Evolutionary conservation across 2,329 filamentous ascomycete species (phyloP).

Genomic region (Alternaria angustiovoidea): DNA sequence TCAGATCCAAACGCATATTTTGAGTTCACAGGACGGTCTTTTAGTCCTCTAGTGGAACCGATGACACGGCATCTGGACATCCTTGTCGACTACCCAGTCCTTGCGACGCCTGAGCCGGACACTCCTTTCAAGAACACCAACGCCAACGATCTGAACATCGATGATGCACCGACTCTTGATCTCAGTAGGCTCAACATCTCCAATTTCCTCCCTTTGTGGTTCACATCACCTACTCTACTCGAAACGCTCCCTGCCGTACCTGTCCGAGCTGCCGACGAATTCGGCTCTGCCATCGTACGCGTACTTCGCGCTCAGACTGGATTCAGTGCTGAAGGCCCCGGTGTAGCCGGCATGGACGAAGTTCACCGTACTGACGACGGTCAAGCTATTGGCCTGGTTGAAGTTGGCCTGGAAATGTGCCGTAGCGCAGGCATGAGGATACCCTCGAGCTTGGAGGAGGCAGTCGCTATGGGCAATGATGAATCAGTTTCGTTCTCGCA

Average conservation of each 20-base stretch:
- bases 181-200: not conserved
- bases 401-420: constrained; percentile 45
- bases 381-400: constrained; percentile 40
- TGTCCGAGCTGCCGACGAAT: constrained; percentile 41
- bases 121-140: not conserved
- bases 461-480: constrained; percentile 35
- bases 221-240: constrained; percentile 49
- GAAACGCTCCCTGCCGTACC: constrained; percentile 50
- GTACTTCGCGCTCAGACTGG: constrained; percentile 53
- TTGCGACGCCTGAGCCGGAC: constrained; percentile 1
- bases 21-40: constrained; percentile 25
- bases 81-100: constrained; percentile 20
- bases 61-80: constrained; percentile 12
- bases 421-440: constrained; percentile 15
- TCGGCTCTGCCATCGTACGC: constrained; percentile 49
- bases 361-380: constrained; percentile 36
- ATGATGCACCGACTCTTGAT: not conserved
- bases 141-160: not conserved
- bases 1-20: constrained; percentile 28
- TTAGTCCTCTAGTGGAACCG: not conserved
- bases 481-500: constrained; percentile 50
- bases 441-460: constrained; percentile 35
- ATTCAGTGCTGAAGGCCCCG: constrained; percentile 47
- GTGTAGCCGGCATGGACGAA: constrained; percentile 54
- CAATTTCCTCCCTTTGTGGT: constrained; percentile 51